These are phyloP conservation scores for Curvularia spicifera DNA, from an alignment of 2,329 filamentous ascomycete genomes.

Conservation along the genomic window DNA sequence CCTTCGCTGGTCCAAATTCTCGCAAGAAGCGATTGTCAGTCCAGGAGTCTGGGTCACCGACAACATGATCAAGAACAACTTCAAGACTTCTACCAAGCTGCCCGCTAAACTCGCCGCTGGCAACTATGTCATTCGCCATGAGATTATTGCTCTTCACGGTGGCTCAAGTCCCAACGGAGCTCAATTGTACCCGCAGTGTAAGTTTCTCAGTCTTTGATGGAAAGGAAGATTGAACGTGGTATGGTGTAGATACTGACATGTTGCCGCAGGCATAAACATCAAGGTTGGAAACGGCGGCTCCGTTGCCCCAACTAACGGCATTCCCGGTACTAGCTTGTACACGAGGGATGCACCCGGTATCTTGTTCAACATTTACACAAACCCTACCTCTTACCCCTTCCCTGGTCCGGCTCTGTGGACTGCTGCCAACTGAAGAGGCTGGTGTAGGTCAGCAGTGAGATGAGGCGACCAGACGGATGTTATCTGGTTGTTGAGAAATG, in stretches of 20 bases:
- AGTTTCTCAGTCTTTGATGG: not conserved
- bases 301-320: constrained; percentile 46
- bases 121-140: constrained; percentile 63
- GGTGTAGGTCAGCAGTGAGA: not conserved
- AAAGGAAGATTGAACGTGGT: not conserved
- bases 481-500: not conserved
- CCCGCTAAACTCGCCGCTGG: constrained; percentile 55
- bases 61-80: constrained; percentile 53
- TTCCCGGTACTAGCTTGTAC: constrained; percentile 53
- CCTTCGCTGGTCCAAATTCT: constrained; percentile 48
- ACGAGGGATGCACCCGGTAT: constrained; percentile 53
- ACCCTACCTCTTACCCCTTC: constrained; percentile 42
- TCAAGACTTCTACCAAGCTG: constrained; percentile 54
- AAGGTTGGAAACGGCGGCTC: constrained; percentile 55
- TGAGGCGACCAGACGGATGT: not conserved
- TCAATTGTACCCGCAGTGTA: constrained; percentile 60
- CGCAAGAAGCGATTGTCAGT: constrained; percentile 35
- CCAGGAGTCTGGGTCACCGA: constrained; percentile 46
- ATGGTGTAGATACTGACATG: not conserved
- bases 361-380: constrained; percentile 49
- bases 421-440: constrained; percentile 34
- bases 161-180: constrained; percentile 54
- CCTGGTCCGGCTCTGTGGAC: constrained; percentile 49
- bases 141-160: constrained; percentile 59
- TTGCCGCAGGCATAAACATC: constrained; percentile 29